Conservation (phyloP, 2,329 filamentous ascomycete species). For the Aspergillus japonicus region DNA sequence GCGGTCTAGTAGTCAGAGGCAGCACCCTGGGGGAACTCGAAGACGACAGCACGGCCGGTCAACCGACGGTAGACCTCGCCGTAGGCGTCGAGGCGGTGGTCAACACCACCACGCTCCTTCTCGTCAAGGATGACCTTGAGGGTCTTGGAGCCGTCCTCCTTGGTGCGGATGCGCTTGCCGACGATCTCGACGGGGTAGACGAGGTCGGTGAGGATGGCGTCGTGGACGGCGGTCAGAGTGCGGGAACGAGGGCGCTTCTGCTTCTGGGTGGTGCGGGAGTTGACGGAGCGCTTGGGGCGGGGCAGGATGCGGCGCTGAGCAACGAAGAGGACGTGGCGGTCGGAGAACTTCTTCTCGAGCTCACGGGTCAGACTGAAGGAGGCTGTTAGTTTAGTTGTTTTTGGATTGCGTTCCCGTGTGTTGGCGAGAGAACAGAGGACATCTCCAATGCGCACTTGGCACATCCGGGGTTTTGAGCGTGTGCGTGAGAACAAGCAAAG, state of each 20-base stretch:
- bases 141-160: slow-evolving; percentile 97
- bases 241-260: slow-evolving; percentile 98
- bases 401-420: background rate
- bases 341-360: slow-evolving; percentile 99
- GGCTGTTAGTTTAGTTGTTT: background rate
- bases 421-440: background rate
- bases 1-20: slow-evolving; percentile 73
- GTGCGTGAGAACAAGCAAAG: no score
- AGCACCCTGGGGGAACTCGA: slow-evolving; percentile 93
- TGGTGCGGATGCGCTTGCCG: slow-evolving; percentile 97
- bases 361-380: slow-evolving; percentile 85
- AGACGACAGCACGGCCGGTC: slow-evolving; percentile 93
- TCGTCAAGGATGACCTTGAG: slow-evolving; percentile 99
- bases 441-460: background rate
- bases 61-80: slow-evolving; percentile 98
- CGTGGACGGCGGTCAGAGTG: slow-evolving; percentile 97
- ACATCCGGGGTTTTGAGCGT: no score
- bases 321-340: slow-evolving; percentile 99
- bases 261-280: slow-evolving; percentile 91
- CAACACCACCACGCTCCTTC: slow-evolving; percentile 99
- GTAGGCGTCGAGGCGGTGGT: slow-evolving; percentile 99
- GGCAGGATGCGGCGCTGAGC: slow-evolving; percentile 98
- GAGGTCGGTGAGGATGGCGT: slow-evolving; percentile 95
- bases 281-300: slow-evolving; percentile 96
- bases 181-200: slow-evolving; percentile 99